Evolutionary conservation across 2,329 filamentous ascomycete genomes (phyloP), one percentile per base, ranked within the genome.

Genomic region (Colletotrichum abscissum): DNA sequence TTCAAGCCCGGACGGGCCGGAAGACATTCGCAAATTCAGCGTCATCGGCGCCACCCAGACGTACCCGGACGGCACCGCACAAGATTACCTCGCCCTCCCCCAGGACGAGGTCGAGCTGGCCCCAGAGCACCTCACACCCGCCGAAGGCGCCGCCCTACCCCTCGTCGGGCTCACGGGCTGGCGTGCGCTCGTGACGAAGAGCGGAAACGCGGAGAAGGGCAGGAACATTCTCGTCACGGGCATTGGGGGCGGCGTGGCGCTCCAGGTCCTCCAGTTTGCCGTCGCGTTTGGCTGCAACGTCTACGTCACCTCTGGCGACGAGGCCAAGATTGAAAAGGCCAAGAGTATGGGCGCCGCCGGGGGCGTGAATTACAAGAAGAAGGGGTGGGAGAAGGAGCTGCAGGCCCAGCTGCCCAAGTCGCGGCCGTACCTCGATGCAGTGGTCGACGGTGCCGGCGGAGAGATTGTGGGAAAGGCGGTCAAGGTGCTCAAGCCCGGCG

Each of bases 381-480:
- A 90, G 33, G 91, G 86, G 1, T 98, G 96, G 96, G 94, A 97
- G 72, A 93, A 92, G 87, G 90, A 93, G 79, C 84, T 98, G 69
- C 82, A 86, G 24, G 83, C 82, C 59, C 79, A 92, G 77, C 84
- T 98, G 30, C 91, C 93, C 0, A 82, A 85, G 54, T 90, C 93
- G 59, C 87, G 92, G 75, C 91, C 91, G 66, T 94, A 88, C 75
- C 79, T 97, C 7, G 97, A 98, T 83, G 92, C 93, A 24, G 92
- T 98, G 60, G 89, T 98, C 76, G 97, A 98, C 83, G 96, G 97
- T 2, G 95, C 96, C 0, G 96, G 96, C 3, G 95, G 95, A 1
- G 92, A 97, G 82, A 87, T 98, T 56, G 89, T 97, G n/a, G 85
- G 87, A 49, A 93, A 92, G 80, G 89, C 90, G 1, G 84, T 87